Evolutionary conservation across 2,329 filamentous ascomycete genomes (phyloP), one percentile per base, ranked within the genome.

Genomic region (Fusarium pseudoanthophilum): DNA sequence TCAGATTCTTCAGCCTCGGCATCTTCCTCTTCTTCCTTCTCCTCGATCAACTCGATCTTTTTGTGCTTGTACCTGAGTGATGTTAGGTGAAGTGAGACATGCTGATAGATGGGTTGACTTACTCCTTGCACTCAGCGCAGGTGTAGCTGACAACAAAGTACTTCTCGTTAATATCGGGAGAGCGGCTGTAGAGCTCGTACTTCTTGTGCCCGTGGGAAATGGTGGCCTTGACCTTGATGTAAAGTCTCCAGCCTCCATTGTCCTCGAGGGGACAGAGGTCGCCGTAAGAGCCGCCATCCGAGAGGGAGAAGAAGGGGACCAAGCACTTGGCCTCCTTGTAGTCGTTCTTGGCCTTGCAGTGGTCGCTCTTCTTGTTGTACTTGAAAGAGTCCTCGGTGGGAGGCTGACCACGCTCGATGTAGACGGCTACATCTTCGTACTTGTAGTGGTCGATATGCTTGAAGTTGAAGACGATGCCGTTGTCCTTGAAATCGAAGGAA

Each of bases 91-190:
- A 24, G 24, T 51, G 16, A 11, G 20, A 2, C 24, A n/a, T 28
- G 6, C 8, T 14, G 3, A 28, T 28, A 2, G 6, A 5, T 10
- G 8, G 37, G 11, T 20, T 9, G 9, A 67, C 68, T 30, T 60
- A 75, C 75, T 69, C 66, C 52, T 77, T 69, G 71, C 77, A 79
- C 65, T 79, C 69, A 37, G 76, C 60, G 52, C 78, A 79, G 64
- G 70, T 74, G 53, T 79, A 78, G 67, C 74, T 75, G 16, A 79
- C 49, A 40, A 75, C 68, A 48, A 79, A 79, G 68, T 73, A 79
- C 64, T 75, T 77, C 42, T 73, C 69, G 20, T 70, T 53, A n/a
- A 73, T 30, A 24, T 73, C 70, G 52, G 65, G 49, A 16, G 69
- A 70, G 42, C 77, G 77, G 67, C 65, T 79, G 71, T 75, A 73